phyloP scores from a whole-genome alignment of 75 land plant genomes.

The Pinus tabuliformis region DNA sequence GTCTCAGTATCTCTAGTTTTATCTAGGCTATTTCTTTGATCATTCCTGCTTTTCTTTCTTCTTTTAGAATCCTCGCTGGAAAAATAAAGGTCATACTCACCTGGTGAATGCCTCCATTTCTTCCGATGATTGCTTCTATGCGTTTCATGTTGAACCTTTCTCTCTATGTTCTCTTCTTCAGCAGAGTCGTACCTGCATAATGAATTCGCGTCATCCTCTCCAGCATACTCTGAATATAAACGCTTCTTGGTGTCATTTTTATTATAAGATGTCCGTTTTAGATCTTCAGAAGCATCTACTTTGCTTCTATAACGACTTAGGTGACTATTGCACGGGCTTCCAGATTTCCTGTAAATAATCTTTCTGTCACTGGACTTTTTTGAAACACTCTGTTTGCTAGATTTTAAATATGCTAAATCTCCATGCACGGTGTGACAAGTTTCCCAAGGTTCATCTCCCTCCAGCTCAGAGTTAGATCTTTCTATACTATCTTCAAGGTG shows the following conservation, averaged over 20 bases:
- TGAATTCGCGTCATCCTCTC: conserved; percentile 10
- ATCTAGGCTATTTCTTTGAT: conserved; percentile 26
- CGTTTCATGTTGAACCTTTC: conserved; percentile 9
- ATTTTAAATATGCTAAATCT: conserved; percentile 5
- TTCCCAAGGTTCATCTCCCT: background rate
- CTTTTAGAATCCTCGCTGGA: conserved; percentile 16
- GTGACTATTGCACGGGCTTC: conserved; percentile 7
- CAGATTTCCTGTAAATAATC: conserved; percentile 1
- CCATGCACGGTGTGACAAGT: background rate
- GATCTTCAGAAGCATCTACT: background rate
- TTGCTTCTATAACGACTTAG: conserved; percentile 12
- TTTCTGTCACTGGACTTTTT: background rate
- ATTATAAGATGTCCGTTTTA: conserved; percentile 11
- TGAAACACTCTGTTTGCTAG: conserved; percentile 1
- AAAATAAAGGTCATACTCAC: conserved; percentile 16
- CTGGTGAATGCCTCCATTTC: conserved; percentile 18
- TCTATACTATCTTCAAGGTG: conserved; percentile 6
- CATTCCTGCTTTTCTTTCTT: conserved; percentile 14
- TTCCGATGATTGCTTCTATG: conserved; percentile 10
- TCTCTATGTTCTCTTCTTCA: conserved; percentile 13
- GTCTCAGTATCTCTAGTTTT: conserved; percentile 15
- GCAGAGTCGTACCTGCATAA: background rate
- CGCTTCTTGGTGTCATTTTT: conserved; percentile 15
- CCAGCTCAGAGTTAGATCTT: conserved; percentile 4
- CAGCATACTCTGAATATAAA: conserved; percentile 11